These are phyloP conservation scores for Calocybe gambosa DNA, from an alignment of 1,284 basidiomycete species.

Conservation along the genomic window DNA sequence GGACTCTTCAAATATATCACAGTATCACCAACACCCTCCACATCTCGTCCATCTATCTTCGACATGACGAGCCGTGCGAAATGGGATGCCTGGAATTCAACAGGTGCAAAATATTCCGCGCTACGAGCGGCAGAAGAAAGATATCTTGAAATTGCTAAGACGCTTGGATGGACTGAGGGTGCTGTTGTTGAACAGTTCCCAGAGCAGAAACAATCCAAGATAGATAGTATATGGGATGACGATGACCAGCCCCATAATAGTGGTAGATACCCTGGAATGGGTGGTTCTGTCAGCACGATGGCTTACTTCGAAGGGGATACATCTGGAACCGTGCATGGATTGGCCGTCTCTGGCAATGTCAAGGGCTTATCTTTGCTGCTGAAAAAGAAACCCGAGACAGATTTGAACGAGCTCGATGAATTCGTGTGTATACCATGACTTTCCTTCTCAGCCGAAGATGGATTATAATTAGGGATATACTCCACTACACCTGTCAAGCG, in stretches of 20 bases:
- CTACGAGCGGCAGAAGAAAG: slow-evolving; percentile 44
- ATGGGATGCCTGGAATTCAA: slow-evolving; percentile 77
- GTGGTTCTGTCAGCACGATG: slow-evolving; percentile 36
- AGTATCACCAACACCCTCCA: slow-evolving; percentile 46
- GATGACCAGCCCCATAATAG: slow-evolving; percentile 17
- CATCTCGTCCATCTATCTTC: slow-evolving; percentile 72
- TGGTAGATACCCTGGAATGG: slow-evolving; percentile 24
- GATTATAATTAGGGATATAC: slow-evolving; percentile 67
- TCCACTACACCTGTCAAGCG: slow-evolving; percentile 78
- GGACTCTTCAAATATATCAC: slow-evolving; percentile 80
- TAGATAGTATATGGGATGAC: slow-evolving; percentile 20
- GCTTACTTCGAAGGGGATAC: slow-evolving; percentile 29
- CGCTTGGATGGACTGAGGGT: slow-evolving; percentile 61
- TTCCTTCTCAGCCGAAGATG: slow-evolving; percentile 5
- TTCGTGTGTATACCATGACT: slow-evolving; percentile 50
- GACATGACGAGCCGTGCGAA: slow-evolving; percentile 79
- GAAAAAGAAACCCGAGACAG: slow-evolving; percentile 28
- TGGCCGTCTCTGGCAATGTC: slow-evolving; percentile 55
- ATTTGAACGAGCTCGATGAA: slow-evolving; percentile 40
- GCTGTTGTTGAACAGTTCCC: slow-evolving; percentile 7
- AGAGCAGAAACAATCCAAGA: slow-evolving; percentile 9
- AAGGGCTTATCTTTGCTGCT: slow-evolving; percentile 43
- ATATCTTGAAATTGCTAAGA: slow-evolving; percentile 67
- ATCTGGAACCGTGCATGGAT: slow-evolving; percentile 51
- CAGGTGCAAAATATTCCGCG: slow-evolving; percentile 45